These are phyloP conservation scores for Macroventuria anomochaeta DNA, from an alignment of 2,329 filamentous ascomycete genomes.

Conservation along the genomic window DNA sequence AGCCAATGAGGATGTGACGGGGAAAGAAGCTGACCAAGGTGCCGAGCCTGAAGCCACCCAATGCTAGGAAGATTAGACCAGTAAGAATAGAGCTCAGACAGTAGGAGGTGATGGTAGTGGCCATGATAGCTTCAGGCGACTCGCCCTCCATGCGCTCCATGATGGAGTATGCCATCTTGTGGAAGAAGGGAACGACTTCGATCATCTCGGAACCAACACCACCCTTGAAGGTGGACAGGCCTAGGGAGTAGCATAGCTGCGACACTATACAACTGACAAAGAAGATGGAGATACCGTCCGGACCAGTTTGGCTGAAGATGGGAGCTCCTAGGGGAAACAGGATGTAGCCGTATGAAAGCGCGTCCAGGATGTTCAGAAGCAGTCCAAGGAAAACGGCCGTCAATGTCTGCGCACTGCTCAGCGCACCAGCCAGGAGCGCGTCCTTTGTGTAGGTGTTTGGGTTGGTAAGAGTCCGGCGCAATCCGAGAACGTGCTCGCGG, in stretches of 20 bases:
- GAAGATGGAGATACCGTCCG: constrained; percentile 97
- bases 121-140: constrained; percentile 83
- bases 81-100: constrained; percentile 90
- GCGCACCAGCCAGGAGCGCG: constrained; percentile 66
- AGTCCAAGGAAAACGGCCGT: constrained; percentile 89
- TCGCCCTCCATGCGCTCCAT: constrained; percentile 78
- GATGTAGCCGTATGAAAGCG: constrained; percentile 88
- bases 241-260: constrained; percentile 84
- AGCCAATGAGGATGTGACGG: constrained; percentile 93
- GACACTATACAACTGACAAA: constrained; percentile 97
- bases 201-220: constrained; percentile 97
- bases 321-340: constrained; percentile 89
- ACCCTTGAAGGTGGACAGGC: constrained; percentile 86
- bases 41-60: constrained; percentile 86
- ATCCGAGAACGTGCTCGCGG: constrained; percentile 28
- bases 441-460: constrained; percentile 76
- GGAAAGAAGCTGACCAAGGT: constrained; percentile 97
- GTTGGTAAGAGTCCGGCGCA: constrained; percentile 54
- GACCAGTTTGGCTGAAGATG: constrained; percentile 83
- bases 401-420: constrained; percentile 73
- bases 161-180: constrained; percentile 95
- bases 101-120: constrained; percentile 92
- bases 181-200: constrained; percentile 97
- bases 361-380: constrained; percentile 91
- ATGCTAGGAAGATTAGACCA: constrained; percentile 86